Percentiles rank a stretch among this genome's conserved stretches.
These are phyloP conservation scores for Benincasa hispida DNA, from an alignment of 306 rosid species.

Conservation along the genomic window DNA sequence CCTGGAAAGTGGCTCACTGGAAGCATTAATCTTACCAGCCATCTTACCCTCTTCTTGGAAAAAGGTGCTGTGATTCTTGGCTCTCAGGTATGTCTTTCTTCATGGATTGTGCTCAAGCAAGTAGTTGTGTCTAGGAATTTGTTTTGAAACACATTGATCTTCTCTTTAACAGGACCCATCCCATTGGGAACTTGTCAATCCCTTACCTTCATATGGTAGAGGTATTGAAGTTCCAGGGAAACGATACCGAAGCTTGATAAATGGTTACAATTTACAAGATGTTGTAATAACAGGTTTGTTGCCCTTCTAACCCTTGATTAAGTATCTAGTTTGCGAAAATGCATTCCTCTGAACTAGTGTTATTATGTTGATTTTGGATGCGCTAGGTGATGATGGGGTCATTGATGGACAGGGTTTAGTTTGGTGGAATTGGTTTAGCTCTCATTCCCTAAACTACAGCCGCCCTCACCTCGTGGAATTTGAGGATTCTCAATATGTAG, in stretches of 20 bases:
- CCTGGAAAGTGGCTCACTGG: slow-evolving; percentile 93
- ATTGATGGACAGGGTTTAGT: slow-evolving; percentile 78
- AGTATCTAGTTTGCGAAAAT: not conserved
- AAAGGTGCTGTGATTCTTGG: slow-evolving; percentile 82
- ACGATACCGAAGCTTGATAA: slow-evolving; percentile 76
- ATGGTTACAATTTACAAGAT: slow-evolving; percentile 65
- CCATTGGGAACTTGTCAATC: slow-evolving; percentile 70
- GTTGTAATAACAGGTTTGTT: slow-evolving; percentile 85
- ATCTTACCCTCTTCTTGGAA: slow-evolving; percentile 89
- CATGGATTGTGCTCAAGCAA: not conserved
- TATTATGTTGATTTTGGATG: slow-evolving; percentile 6
- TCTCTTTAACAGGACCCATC: slow-evolving; percentile 51
- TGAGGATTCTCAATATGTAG: slow-evolving; percentile 44
- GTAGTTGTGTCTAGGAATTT: not conserved
- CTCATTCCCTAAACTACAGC: slow-evolving; percentile 63
- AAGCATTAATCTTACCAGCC: slow-evolving; percentile 88
- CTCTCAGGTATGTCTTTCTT: slow-evolving; percentile 59
- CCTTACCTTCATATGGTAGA: slow-evolving; percentile 90
- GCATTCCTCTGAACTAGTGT: not conserved
- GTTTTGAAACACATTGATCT: not conserved
- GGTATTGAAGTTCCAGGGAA: slow-evolving; percentile 78
- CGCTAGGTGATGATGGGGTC: slow-evolving; percentile 78
- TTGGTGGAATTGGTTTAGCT: slow-evolving; percentile 90
- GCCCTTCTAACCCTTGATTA: slow-evolving; percentile 1
- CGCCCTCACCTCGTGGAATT: slow-evolving; percentile 91